Conservation (phyloP, 305 asterid genomes). For the Solanum hybrid region DNA sequence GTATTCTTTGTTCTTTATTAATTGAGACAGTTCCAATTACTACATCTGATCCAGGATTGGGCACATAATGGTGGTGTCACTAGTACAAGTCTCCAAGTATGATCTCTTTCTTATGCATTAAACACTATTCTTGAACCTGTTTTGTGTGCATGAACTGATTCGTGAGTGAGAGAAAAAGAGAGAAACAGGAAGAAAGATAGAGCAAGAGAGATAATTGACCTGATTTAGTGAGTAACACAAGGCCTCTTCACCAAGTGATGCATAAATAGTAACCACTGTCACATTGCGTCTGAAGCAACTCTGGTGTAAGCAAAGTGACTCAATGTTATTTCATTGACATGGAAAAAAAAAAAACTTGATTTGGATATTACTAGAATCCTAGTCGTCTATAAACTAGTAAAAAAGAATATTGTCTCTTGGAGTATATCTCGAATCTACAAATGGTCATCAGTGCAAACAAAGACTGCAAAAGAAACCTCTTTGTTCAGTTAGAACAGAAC, state of each 20-base stretch:
- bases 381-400: background rate
- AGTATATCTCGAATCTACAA: background rate
- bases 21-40: background rate
- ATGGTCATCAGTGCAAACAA: background rate
- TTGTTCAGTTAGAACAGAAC: slow-evolving; percentile 4
- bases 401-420: background rate
- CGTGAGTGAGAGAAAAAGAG: background rate
- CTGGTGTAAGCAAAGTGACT: slow-evolving; percentile 32
- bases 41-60: background rate
- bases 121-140: background rate
- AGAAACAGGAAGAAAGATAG: background rate
- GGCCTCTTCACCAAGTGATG: slow-evolving; percentile 97
- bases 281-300: slow-evolving; percentile 94
- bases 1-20: background rate
- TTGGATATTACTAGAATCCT: background rate
- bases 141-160: background rate
- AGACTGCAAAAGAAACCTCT: background rate
- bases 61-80: background rate
- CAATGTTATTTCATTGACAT: slow-evolving; percentile 2
- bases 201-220: slow-evolving; percentile 41
- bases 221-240: slow-evolving; percentile 89
- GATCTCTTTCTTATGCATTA: background rate
- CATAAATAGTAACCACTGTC: slow-evolving; percentile 92
- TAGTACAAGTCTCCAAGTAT: background rate
- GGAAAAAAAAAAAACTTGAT: background rate